Percentiles rank a stretch among this genome's conserved stretches.
These are phyloP conservation scores for Guyanaporus albipodus DNA, from an alignment of 768 basidiomycete species.

Conservation along the genomic window DNA sequence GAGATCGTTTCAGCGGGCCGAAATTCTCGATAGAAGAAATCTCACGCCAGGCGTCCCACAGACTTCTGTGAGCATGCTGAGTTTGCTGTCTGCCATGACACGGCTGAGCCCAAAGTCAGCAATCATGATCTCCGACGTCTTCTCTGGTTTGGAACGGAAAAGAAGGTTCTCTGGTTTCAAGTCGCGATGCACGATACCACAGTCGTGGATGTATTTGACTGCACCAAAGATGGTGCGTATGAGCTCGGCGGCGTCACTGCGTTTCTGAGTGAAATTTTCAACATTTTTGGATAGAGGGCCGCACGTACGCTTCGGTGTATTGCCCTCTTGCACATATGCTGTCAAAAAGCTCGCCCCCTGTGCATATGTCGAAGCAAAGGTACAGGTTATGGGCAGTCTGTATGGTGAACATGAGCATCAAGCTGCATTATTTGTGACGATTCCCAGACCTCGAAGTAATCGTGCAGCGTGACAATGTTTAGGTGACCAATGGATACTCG, in stretches of 20 bases:
- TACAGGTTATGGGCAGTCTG: conserved; percentile 92
- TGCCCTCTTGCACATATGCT: conserved; percentile 96
- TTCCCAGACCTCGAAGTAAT: conserved; percentile 87
- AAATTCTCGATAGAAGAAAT: conserved; percentile 7
- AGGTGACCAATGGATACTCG: conserved; percentile 83
- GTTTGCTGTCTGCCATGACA: conserved; percentile 86
- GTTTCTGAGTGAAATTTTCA: conserved; percentile 24
- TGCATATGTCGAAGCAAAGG: conserved; percentile 94
- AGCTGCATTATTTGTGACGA: neutral
- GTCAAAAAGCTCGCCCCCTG: conserved; percentile 98
- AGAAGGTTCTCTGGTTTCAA: conserved; percentile 97
- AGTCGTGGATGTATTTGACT: conserved; percentile 87
- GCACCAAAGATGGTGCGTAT: conserved; percentile 83
- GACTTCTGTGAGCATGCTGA: conserved; percentile 86
- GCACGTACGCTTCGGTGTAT: conserved; percentile 85
- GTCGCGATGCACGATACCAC: conserved; percentile 94
- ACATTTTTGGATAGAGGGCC: neutral
- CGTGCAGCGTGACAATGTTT: conserved; percentile 91
- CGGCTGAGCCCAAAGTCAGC: conserved; percentile 95
- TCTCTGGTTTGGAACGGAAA: conserved; percentile 82
- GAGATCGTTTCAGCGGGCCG: conserved; percentile 4
- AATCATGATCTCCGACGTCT: conserved; percentile 90
- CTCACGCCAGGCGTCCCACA: conserved; percentile 89
- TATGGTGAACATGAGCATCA: neutral
- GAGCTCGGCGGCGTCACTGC: conserved; percentile 84